Evolutionary conservation across 164 flowering plant species (phyloP), one percentile per base, ranked within the genome.

Genomic region (Hamamelis virginiana): DNA sequence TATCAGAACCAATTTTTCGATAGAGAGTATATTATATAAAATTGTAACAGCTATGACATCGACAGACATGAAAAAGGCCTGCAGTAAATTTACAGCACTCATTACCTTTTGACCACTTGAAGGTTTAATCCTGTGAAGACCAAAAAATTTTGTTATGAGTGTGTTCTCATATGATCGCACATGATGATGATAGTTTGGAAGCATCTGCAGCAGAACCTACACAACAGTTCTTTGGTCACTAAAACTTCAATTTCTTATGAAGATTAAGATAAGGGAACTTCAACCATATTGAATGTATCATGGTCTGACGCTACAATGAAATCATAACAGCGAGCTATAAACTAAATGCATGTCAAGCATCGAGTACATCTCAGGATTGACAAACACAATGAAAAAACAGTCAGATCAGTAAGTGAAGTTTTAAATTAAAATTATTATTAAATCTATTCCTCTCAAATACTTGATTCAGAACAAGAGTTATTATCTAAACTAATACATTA

Each of bases 81-180:
- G 28, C 23, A 62, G 51, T 21, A 56, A 51, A 25, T 61, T 33
- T 26, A 28, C 9, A 33, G 45, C 6, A 28, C 8, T 56, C n/a
- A 59, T 69, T 84, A 96, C 99, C 99, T 93, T 96, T 79, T 89
- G 97, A 65, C 99, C 98, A 77, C 98, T 90, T 59, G 95, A 85
- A n/a, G 98, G 95, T 72, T 85, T 90, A 60, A 96, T 88, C 77
- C 99, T 86, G 78, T 96, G 99, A 81, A 96, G 97, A 68, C 99
- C 99, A 78, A 96, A 96, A 79, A 96, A 96, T 71, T 96, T 96
- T 15, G 99, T 93, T 67, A 96, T 81, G 50, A 96, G 96, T 23
- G 99, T 93, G 70, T 93, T 96, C 48, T 96, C 98, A 71, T 91
- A 86, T 47, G 83, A 71, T 52, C 75, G 88, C 67, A 96, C 99